Conservation (phyloP, 2,329 filamentous ascomycete genomes). For the Sarocladium oryzae region DNA sequence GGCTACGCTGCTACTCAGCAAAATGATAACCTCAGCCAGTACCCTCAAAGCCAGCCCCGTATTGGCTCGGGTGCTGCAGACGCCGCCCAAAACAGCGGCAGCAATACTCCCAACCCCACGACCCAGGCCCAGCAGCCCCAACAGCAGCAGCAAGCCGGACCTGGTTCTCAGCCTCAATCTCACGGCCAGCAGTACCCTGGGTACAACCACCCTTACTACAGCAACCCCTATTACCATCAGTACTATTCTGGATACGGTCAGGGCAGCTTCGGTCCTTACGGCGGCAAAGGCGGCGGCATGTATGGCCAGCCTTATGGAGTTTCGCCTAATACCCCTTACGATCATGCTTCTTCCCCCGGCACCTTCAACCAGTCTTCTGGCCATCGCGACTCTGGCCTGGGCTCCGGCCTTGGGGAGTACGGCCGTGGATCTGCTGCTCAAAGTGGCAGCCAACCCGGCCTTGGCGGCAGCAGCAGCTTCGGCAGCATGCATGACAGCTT, state of each 20-base stretch:
- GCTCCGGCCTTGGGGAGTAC: conserved; percentile 49
- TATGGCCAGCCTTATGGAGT: conserved; percentile 53
- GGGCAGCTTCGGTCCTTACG: conserved; percentile 46
- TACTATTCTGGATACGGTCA: conserved; percentile 53
- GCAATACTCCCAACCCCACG: conserved; percentile 83
- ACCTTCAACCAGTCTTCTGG: conserved; percentile 49
- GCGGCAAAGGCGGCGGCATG: conserved; percentile 44
- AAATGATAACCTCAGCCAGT: conserved; percentile 59
- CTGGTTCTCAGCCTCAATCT: conserved; percentile 37
- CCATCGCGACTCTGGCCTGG: conserved; percentile 43
- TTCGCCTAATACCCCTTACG: conserved; percentile 50
- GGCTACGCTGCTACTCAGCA: conserved; percentile 65
- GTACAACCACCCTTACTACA: conserved; percentile 53
- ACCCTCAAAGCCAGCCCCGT: conserved; percentile 64
- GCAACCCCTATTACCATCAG: conserved; percentile 50
- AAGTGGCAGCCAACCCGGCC: conserved; percentile 41
- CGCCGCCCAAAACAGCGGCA: conserved; percentile 76
- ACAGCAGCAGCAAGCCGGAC: conserved; percentile 31
- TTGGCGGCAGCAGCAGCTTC: conserved; percentile 44
- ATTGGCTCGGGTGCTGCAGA: conserved; percentile 56
- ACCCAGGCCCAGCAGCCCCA: conserved; percentile 44
- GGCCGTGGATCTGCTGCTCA: conserved; percentile 44
- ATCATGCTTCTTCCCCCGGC: conserved; percentile 48
- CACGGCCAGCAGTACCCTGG: conserved; percentile 45
- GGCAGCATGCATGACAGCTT: conserved; percentile 50